Evolutionary conservation across 2,329 filamentous ascomycete species (phyloP).

Genomic region (Cercospora sesami): DNA sequence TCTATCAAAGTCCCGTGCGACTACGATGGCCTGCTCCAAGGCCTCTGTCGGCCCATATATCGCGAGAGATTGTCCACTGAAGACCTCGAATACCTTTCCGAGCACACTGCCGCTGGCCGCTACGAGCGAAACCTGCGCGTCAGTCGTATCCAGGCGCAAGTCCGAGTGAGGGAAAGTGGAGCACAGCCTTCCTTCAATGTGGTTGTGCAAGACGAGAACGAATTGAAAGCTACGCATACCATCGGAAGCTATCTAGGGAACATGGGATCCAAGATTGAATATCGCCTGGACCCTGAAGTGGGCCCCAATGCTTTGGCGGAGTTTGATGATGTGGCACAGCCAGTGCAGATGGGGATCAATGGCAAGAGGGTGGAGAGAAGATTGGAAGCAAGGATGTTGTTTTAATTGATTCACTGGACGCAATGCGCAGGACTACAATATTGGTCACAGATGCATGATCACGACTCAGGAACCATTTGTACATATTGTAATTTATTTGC

Average conservation of each 20-base stretch:
- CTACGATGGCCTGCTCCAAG: conserved; percentile 67
- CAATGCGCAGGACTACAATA: neutral
- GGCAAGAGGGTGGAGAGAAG: conserved; percentile 10
- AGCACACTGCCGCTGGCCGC: conserved; percentile 8
- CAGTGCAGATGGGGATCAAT: conserved; percentile 10
- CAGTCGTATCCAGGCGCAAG: conserved; percentile 65
- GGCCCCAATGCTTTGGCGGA: conserved; percentile 26
- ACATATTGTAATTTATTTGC: neutral
- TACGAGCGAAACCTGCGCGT: conserved; percentile 36
- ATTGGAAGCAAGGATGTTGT: conserved; percentile 6
- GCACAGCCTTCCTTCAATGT: conserved; percentile 58
- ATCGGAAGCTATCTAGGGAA: conserved; percentile 64
- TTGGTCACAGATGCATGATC: neutral
- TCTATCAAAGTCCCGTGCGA: conserved; percentile 66
- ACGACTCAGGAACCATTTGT: neutral
- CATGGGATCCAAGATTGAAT: conserved; percentile 59
- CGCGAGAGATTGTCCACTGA: conserved; percentile 56
- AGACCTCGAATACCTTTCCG: conserved; percentile 28
- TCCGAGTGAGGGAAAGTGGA: conserved; percentile 61
- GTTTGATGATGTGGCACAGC: conserved; percentile 26
- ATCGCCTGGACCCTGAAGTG: conserved; percentile 59
- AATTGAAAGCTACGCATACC: conserved; percentile 54
- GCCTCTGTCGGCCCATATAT: conserved; percentile 64
- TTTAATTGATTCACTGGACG: neutral
- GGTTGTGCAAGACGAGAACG: conserved; percentile 54